Evolutionary conservation across 495 filamentous ascomycete species (phyloP), one percentile per base, ranked within the genome.

Genomic region (Lichenothelia convexa): DNA sequence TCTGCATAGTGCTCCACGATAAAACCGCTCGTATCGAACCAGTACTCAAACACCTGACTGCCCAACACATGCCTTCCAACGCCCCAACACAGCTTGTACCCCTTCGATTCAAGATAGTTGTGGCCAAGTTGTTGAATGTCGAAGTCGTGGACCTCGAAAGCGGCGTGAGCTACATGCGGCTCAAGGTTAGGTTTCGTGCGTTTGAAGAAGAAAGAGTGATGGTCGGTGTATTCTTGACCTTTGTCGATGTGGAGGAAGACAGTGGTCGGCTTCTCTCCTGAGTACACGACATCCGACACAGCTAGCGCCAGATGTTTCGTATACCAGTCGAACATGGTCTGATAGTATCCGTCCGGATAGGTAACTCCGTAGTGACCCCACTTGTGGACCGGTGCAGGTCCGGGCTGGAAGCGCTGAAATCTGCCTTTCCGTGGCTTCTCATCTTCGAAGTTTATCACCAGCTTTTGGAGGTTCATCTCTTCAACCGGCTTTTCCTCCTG

Each of bases 121-220:
- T 83, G 78, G 3, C 78, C 78, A 3, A 81, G 60, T 21, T 72
- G 58, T 55, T 81, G 75, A 0, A 68, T 67, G 42, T 83, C 78
- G 45, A 76, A 78, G 46, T 83, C 75, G 47, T 76, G 67, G 5
- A 78, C 75, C 51, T 83, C 77, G 38, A 74, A 83, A 2, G 65
- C 71, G 21, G 67, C 67, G 48, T 82, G 78, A 49, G 79, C 74
- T 3, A 81, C 70, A 47, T 75, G 68, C 12, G 58, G 53, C 15
- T 62, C 62, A 7, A 61, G 49, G 2, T 60, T 62, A 7, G 30
- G 19, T 21, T 30, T 32, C 6, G 34, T 26, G 12, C 9, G 18
- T 35, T 24, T 39, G 18, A 43, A 34, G 20, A 40, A 43, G 38
- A 43, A 56, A 41, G 44, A 61, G 56, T 81, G 78, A 45, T 83